Base-by-base conservation (phyloP, 805 yeast genomes). In the Diddensiella transvaalensis region DNA sequence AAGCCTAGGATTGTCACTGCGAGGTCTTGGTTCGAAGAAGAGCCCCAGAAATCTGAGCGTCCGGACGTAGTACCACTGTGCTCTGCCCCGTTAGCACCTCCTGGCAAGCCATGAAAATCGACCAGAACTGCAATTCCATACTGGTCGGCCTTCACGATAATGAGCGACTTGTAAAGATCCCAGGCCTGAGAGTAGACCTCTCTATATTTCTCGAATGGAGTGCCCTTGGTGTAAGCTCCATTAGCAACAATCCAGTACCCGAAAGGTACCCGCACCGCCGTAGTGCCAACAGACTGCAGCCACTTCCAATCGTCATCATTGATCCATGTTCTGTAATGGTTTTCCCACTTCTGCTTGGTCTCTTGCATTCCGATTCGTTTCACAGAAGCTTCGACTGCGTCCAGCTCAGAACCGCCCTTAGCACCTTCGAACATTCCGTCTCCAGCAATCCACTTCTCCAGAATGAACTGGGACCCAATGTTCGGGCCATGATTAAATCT, bases 191-290 rank as follows among this genome's bases (percentile, higher is more conserved):
- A 54, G 65, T 91, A 91, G 2, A 86, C 87, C 0, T 61, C 61
- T 3, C 74, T 63, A 32, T 77, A 68, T 29, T 72, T 61, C 13
- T 68, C 80, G 60, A 86, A 91, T 17, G 83, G 82, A 2, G 95
- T 83, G 3, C 75, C 78, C 18, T 67, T 65, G 37, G 80, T 68
- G 61, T 72, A 84, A 4, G 44, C 26, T 1, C 90, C 87, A 18
- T 83, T 82, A 44, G 70, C 76, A n/a, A 89, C 78, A 49, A 78
- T 82, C 96, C 96, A 91, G 66, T 86, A 91, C 0, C 98, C 98
- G 54, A 91, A 68, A 4, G 99, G 98, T 1, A 91, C 74, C 59
- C 99, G 75, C 3, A 91, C 74, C 1, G 89, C 78, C 21, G 87
- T 87, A n/a, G 86, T 86, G 4, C 87, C 86, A 46, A 73, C 75